phyloP scores from a whole-genome alignment of 192 early-diverging fungal species.

The Coemansia aciculifera region DNA sequence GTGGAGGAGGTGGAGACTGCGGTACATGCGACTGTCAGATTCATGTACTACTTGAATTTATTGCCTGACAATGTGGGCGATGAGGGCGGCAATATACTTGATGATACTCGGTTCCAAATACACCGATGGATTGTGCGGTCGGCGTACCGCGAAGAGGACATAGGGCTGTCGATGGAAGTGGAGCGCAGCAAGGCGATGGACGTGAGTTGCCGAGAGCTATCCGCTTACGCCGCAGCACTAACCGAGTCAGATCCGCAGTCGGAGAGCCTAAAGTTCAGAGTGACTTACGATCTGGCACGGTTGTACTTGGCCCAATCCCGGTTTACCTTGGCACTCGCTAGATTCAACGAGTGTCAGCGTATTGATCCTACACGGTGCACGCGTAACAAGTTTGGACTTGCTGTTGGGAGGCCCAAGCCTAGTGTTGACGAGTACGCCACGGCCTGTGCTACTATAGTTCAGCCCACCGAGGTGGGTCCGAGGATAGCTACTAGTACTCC shows the following conservation, averaged over 20 bases:
- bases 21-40: conserved; percentile 36
- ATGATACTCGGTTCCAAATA: conserved; percentile 15
- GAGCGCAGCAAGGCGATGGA: conserved; percentile 15
- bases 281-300: conserved; percentile 36
- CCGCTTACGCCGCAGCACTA: neutral
- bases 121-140: conserved; percentile 38
- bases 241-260: neutral
- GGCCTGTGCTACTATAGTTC: conserved; percentile 25
- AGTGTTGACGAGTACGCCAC: conserved; percentile 39
- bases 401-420: neutral
- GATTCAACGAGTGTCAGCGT: conserved; percentile 30
- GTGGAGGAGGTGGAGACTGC: conserved; percentile 36
- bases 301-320: conserved; percentile 25
- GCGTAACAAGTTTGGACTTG: conserved; percentile 17
- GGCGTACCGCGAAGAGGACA: conserved; percentile 43
- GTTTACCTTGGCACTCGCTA: conserved; percentile 9
- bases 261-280: neutral
- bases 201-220: conserved; percentile 7
- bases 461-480: neutral
- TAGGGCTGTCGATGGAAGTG: conserved; percentile 21
- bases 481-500: conserved; percentile 11
- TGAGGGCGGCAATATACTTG: neutral
- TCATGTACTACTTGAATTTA: conserved; percentile 35
- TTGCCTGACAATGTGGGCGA: conserved; percentile 5
- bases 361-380: conserved; percentile 17